Conservation (phyloP, 345 rosid species). For the Pugionium cornutum region DNA sequence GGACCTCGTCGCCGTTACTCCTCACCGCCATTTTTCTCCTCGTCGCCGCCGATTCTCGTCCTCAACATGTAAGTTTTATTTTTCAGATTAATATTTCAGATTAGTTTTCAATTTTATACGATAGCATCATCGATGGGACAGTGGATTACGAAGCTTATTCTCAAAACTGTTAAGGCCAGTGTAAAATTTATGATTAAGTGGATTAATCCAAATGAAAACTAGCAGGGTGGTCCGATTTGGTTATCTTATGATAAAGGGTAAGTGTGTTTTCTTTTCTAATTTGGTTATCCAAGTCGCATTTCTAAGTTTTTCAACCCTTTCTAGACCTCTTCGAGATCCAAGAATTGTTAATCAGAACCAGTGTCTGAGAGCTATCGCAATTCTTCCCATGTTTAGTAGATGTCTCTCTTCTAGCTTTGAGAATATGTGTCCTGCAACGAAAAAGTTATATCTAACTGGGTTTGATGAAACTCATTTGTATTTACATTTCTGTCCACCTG, state of each 20-base stretch:
- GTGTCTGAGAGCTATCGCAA: slow-evolving; percentile 1
- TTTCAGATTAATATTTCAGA: too few species aligned
- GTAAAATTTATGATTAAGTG: too few species aligned
- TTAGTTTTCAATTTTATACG: too few species aligned
- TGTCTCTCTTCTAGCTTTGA: slow-evolving; percentile 12
- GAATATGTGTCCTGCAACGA: neutral
- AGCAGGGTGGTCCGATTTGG: too few species aligned
- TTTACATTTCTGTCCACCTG: neutral
- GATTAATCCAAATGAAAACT: too few species aligned
- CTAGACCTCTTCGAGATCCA: slow-evolving; percentile 4
- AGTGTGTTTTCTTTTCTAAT: slow-evolving; percentile 10
- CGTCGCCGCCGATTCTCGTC: too few species aligned
- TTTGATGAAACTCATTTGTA: slow-evolving; percentile 2
- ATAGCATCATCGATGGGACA: too few species aligned
- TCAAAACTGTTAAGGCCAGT: too few species aligned
- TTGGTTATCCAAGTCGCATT: neutral
- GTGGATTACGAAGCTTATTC: too few species aligned
- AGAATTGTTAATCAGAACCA: slow-evolving; percentile 3
- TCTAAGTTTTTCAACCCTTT: neutral
- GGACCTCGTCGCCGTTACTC: too few species aligned
- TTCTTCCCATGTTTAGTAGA: slow-evolving; percentile 14
- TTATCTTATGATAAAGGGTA: slow-evolving; percentile 70
- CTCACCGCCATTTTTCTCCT: too few species aligned
- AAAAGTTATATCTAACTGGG: neutral
- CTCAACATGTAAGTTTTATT: too few species aligned